These are phyloP conservation scores for Backusella westeae DNA, from an alignment of 192 early-diverging fungal species.

Conservation along the genomic window DNA sequence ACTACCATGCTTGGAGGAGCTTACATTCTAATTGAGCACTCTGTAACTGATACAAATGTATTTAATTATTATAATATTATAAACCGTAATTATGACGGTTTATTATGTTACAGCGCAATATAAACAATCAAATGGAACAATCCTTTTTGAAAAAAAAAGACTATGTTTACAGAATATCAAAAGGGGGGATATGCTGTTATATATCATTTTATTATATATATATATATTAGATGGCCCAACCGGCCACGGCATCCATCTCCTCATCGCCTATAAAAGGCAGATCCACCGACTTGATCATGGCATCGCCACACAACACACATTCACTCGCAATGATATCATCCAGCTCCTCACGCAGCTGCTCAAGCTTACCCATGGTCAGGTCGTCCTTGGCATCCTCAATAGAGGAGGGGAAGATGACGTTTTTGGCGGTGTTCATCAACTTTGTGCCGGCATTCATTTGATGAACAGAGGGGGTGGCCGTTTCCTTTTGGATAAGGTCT, in stretches of 20 bases:
- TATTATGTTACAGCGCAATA: no score
- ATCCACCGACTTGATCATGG: conserved; percentile 90
- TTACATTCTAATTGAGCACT: no score
- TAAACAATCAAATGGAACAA: no score
- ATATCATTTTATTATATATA: neutral
- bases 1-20: no score
- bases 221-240: conserved; percentile 59
- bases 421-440: conserved; percentile 36
- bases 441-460: conserved; percentile 18
- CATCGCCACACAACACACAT: conserved; percentile 94
- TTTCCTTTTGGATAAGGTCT: conserved; percentile 7
- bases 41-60: no score
- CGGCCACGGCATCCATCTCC: conserved; percentile 46
- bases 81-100: no score
- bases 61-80: no score
- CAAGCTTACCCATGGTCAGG: conserved; percentile 42
- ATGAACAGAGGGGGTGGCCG: conserved; percentile 20
- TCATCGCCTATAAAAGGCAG: conserved; percentile 72
- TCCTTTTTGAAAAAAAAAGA: no score
- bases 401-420: conserved; percentile 41
- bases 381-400: conserved; percentile 23
- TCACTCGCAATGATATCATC: conserved; percentile 80
- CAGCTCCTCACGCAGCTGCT: conserved; percentile 62
- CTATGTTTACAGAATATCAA: no score
- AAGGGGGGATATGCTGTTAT: no score